Evolutionary conservation across 2,329 filamentous ascomycete genomes (phyloP).

Genomic region (Aureobasidium uvarum): DNA sequence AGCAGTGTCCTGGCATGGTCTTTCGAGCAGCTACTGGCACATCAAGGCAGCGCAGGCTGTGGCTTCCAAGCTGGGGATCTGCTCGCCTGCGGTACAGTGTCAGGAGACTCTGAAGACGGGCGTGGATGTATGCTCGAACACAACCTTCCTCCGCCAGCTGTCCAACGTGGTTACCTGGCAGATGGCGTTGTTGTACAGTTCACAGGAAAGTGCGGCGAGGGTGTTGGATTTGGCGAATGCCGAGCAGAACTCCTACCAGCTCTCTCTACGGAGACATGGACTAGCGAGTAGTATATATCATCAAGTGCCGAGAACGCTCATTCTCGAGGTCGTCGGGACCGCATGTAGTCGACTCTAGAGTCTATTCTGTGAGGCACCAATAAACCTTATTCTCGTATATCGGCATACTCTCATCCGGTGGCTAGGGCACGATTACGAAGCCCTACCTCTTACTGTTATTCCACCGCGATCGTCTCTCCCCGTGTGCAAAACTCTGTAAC

Average conservation of each 20-base stretch:
- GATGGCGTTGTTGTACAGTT: slow-evolving; percentile 46
- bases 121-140: slow-evolving; percentile 47
- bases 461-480: not conserved
- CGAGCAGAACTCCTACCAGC: slow-evolving; percentile 40
- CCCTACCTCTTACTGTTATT: not conserved
- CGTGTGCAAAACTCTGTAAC: no score
- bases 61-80: slow-evolving; percentile 46
- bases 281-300: slow-evolving; percentile 1
- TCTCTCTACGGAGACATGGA: slow-evolving; percentile 22
- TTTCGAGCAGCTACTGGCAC: slow-evolving; percentile 47
- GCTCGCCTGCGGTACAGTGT: slow-evolving; percentile 48
- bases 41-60: slow-evolving; percentile 46
- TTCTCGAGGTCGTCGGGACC: not conserved
- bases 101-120: slow-evolving; percentile 40
- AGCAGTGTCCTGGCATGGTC: slow-evolving; percentile 48
- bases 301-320: not conserved
- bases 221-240: slow-evolving; percentile 46
- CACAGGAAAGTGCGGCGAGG: slow-evolving; percentile 40
- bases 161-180: slow-evolving; percentile 41
- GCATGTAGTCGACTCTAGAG: not conserved
- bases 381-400: not conserved
- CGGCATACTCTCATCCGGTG: not conserved
- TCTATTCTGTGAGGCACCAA: not conserved
- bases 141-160: slow-evolving; percentile 41
- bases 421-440: slow-evolving; percentile 2